Evolutionary conservation across 257 asterid genomes (phyloP), one percentile per base, ranked within the genome.

Genomic region (Euphrasia confusa): DNA sequence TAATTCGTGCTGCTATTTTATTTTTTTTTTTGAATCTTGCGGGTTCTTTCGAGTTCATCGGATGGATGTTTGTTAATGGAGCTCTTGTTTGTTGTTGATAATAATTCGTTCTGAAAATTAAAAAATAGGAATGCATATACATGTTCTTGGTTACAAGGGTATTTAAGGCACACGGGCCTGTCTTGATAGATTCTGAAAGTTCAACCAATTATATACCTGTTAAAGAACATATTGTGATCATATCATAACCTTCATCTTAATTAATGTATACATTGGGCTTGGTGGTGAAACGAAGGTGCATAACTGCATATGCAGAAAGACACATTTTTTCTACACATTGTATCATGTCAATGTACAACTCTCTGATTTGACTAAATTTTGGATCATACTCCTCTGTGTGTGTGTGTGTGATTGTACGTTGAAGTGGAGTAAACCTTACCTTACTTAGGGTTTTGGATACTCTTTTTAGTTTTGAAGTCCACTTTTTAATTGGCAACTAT

Each of bases 1-100:
- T 92, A 79, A 64, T 32, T 39, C 24, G 3, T 47, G 35, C 15
- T 54, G 47, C 1, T 21, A 21, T 35, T 27, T 58, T 53, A 12
- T 17, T 50, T 17, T 15, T 21, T 21, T 21, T 21, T 21, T 21
- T 21, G 50, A 12, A 39, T 45, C 67, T 55, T 30, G 4, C 2
- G 24, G 14, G 24, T 26, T 40, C 5, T 28, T 1, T 44, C 7
- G 40, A 35, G 18, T 74, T 52, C 50, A 33, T 56, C 45, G 17
- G 59, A 66, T 61, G 58, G 28, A 12, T 60, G 61, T 53, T 10
- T 54, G 56, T 13, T 42, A 8, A 13, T 59, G 68, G 71, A 42
- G 14, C 49, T 50, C 63, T 37, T 69, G 55, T 58, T 54, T 27
- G 45, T 35, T 35, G 40, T 35, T 7, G 10, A 35, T 35, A 7